Evolutionary conservation across 2,329 filamentous ascomycete genomes (phyloP), one percentile per base, ranked within the genome.

Genomic region (Microcyclospora tardicrescens): DNA sequence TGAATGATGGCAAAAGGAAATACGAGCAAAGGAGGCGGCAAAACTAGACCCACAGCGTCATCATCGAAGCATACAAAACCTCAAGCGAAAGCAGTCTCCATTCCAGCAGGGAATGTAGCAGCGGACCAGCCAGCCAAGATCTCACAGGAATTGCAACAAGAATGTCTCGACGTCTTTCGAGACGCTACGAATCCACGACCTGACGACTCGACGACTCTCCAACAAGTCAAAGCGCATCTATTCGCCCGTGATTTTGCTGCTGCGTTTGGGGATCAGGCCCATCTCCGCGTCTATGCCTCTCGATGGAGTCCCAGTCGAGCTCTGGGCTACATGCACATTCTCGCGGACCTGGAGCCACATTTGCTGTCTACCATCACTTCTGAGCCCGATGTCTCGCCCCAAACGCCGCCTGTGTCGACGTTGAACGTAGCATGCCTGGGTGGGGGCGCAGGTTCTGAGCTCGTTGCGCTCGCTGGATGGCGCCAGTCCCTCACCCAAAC

Each of bases 251-350:
- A 96, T 58, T 96, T 96, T 61, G 69, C 70, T 10, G 64, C 68
- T 12, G 89, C 89, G 0, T 98, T 96, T 62, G 77, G 77, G 1
- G 69, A 69, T 34, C 69, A 75, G 39, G 75, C 81, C 33, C 73
- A 80, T 50, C 70, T 95, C 13, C 75, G 81, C 43, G 83, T 81
- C 9, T 98, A 98, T 65, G 84, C 85, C 8, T 75, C 84, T 38
- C 68, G 91, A 51, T 98, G 89, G 87, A 94, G 86, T 60, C 84
- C 89, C 2, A 81, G 82, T 37, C 71, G 91, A 38, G 82, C 86
- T 0, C 64, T 96, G 37, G 84, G 80, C 45, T 96, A 96, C 61
- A 67, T 76, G n/a, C 65, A 71, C n/a, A 56, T 79, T 12, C 67
- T 79, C 16, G 55, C 51, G 43, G 44, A 61, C 53, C 39, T 64